Conservation (phyloP, 495 filamentous ascomycete genomes). For the Trichoderma parareesei region DNA sequence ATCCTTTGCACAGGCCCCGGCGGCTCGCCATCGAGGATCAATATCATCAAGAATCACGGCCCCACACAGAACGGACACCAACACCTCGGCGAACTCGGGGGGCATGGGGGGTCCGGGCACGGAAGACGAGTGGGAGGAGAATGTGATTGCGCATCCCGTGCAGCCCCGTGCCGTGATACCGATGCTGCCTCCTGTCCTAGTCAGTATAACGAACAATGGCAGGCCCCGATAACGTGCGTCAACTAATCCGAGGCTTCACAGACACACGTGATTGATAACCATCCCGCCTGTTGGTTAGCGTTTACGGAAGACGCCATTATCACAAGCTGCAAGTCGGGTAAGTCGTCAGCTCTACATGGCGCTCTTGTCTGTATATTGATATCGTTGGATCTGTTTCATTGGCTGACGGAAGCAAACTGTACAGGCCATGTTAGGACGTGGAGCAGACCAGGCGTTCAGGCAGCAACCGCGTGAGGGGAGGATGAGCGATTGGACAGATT, state of each 20-base stretch:
- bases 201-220: slow-evolving; percentile 27
- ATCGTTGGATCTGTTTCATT: slow-evolving; percentile 6
- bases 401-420: slow-evolving; percentile 1
- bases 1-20: slow-evolving; percentile 11
- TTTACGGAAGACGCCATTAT: slow-evolving; percentile 89
- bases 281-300: slow-evolving; percentile 80
- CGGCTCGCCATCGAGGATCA: slow-evolving; percentile 5
- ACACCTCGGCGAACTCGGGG: slow-evolving; percentile 27
- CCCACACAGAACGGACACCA: slow-evolving; percentile 39
- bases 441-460: slow-evolving; percentile 54
- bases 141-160: slow-evolving; percentile 58
- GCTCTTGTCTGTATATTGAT: not conserved
- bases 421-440: slow-evolving; percentile 86
- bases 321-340: slow-evolving; percentile 82
- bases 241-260: slow-evolving; percentile 21
- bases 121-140: slow-evolving; percentile 2
- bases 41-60: slow-evolving; percentile 46
- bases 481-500: slow-evolving; percentile 1
- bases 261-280: slow-evolving; percentile 78
- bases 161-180: slow-evolving; percentile 73
- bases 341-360: slow-evolving; percentile 17
- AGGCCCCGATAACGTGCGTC: not conserved
- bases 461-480: slow-evolving; percentile 17
- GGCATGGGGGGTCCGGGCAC: not conserved
- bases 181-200: slow-evolving; percentile 88